Evolutionary conservation across 179 eudicot species (phyloP), one percentile per base, ranked within the genome.

Genomic region (Beta lomatogona): DNA sequence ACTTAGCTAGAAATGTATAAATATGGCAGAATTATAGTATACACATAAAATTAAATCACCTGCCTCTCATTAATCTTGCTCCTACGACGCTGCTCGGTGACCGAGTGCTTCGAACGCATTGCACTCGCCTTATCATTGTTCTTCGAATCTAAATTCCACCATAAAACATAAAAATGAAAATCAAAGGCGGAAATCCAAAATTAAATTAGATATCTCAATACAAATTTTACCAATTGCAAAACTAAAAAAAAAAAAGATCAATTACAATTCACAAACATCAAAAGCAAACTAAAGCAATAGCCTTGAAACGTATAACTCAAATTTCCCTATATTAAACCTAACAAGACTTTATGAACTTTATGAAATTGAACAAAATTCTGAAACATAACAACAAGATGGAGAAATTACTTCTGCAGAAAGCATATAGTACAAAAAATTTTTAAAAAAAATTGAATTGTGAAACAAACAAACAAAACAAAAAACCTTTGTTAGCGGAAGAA

Each of bases 21-120:
- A 9, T 48, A 48, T 5, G 9, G 9, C 7, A 48, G 9, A 48
- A 48, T 6, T 5, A 48, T 48, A 48, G 52, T 48, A 75, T 36
- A 77, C 11, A 5, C 18, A 71, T 3, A 65, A 10, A 13, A 41
- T 10, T 4, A 45, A 64, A 50, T n/a, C 73, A 77, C 89, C 76
- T 84, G 83, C 98, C 98, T 95, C 85, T 95, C 97, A 80, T 95
- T 95, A 81, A 95, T 95, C 85, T 93, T 95, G 89, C 97, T 91
- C 87, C 98, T 86, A 46, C 98, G 86, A 13, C 97, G 97, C 79
- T 95, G 98, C 86, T 95, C 98, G 0, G 97, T 93, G 83, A 91
- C 98, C 0, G 98, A 95, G 85, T 95, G 98, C 87, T 95, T 95
- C 6, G 98, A 92, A 22, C 98, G 89, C 54, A 79, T 84, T 67